A percentile compares a stretch with the other conserved stretches of the same genome.
phyloP scores from a whole-genome alignment of 1,284 basidiomycete genomes.

The Exobasidium rhododendri region DNA sequence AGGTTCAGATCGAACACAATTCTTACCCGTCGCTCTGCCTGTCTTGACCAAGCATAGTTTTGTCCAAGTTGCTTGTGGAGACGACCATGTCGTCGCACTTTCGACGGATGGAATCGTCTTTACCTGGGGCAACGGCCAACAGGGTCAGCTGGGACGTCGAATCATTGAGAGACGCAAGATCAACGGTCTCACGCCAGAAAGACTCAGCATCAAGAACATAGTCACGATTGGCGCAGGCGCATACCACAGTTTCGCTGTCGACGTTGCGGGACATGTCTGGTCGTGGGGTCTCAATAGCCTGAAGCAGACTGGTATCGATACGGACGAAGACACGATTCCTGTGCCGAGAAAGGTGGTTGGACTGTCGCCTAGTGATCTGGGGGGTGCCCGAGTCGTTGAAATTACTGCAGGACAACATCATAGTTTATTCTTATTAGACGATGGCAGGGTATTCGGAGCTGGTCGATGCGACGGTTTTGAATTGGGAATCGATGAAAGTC shows the following conservation, averaged over 20 bases:
- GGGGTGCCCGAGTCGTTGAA: conserved; percentile 56
- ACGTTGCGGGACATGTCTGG: conserved; percentile 75
- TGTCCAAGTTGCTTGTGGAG: conserved; percentile 71
- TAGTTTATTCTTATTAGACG: conserved; percentile 76
- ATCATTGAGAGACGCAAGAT: conserved; percentile 65
- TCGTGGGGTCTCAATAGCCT: conserved; percentile 86
- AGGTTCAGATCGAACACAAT: conserved; percentile 37
- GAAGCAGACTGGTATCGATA: conserved; percentile 65
- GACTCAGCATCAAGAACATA: conserved; percentile 70
- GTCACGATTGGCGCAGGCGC: conserved; percentile 74
- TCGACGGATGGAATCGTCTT: conserved; percentile 79
- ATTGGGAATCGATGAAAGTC: conserved; percentile 68
- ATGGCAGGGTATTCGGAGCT: conserved; percentile 77
- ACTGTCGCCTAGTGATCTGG: conserved; percentile 67
- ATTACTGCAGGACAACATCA: conserved; percentile 79
- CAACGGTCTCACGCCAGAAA: conserved; percentile 76
- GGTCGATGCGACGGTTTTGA: conserved; percentile 76
- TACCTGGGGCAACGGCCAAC: conserved; percentile 75
- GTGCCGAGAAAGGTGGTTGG: conserved; percentile 68
- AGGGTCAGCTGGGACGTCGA: conserved; percentile 74
- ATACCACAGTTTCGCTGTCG: conserved; percentile 84
- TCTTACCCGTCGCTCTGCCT: conserved; percentile 53
- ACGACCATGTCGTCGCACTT: conserved; percentile 81
- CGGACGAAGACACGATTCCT: conserved; percentile 62
- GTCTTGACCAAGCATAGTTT: conserved; percentile 62